Evolutionary conservation across 108 stramenopile species (phyloP), one percentile per base, ranked within the genome.

Genomic region (Cyclotella distinguenda): DNA sequence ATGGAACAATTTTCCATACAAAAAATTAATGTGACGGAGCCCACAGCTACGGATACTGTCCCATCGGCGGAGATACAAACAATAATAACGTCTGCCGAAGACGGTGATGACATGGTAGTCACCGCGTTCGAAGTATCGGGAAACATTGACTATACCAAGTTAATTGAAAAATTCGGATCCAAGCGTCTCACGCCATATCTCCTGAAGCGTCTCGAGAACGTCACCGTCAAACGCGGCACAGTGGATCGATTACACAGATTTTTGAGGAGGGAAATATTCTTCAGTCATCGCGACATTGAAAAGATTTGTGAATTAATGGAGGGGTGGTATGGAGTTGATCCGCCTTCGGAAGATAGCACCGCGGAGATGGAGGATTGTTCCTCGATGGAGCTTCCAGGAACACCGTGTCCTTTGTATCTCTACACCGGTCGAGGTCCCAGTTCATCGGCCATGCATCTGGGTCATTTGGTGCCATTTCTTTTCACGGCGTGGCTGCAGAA

Each of bases 351-450:
- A 12, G 58, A 52, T 40, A 52, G 45, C 13, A 57, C 31, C 6
- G 28, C 18, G 36, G 33, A 32, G 31, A 35, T 35, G 3, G 36
- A 21, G 1, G 56, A 38, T 26, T 16, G 4, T 12, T 8, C 52
- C 11, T 35, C 64, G 21, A 46, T 26, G 32, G 19, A 30, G 38
- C 23, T 62, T 15, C 81, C 54, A 53, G 68, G 27, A 44, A 57
- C 71, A 69, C 85, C 64, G 3, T 74, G 72, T 64, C 87, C 86
- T 42, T 92, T 99, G 68, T 99, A 98, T 66, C 79, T 99, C 46
- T 99, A 99, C 86, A 99, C 99, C 2, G 99, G 99, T 7, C 85
- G 99, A 28, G 99, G 99, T 7, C 99, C 99, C n/a, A 87, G 87
- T 52, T 91, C 88, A 16, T 84, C 86, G 11, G 80, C 96, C 33